phyloP scores from a whole-genome alignment of 2,329 filamentous ascomycete species.

The Lecanicillium sp. region DNA sequence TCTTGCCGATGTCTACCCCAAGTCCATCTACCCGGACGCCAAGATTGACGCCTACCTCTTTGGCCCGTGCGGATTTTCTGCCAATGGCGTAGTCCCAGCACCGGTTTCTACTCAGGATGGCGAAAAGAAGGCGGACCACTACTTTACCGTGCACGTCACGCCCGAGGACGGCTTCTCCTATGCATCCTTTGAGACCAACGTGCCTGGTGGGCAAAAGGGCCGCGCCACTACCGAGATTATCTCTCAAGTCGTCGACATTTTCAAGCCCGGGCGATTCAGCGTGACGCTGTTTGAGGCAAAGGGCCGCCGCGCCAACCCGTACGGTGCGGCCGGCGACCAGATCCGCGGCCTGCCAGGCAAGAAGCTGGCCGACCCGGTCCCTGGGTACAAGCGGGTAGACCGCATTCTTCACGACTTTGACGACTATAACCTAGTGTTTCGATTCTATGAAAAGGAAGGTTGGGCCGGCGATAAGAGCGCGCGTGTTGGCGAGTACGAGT shows the following conservation, averaged over 20 bases:
- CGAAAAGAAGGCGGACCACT: constrained; percentile 56
- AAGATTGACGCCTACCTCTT: constrained; percentile 95
- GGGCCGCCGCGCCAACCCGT: constrained; percentile 35
- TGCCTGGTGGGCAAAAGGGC: constrained; percentile 79
- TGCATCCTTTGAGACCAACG: constrained; percentile 97
- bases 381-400: constrained; percentile 82
- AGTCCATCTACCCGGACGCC: constrained; percentile 79
- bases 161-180: constrained; percentile 96
- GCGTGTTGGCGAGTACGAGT: constrained; percentile 45
- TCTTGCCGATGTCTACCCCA: constrained; percentile 80
- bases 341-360: constrained; percentile 29
- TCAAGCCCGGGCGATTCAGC: constrained; percentile 95
- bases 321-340: constrained; percentile 32
- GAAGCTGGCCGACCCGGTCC: constrained; percentile 64
- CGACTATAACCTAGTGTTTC: constrained; percentile 92
- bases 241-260: constrained; percentile 89
- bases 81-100: constrained; percentile 88
- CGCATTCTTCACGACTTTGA: constrained; percentile 96
- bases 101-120: constrained; percentile 44
- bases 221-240: constrained; percentile 86
- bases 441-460: constrained; percentile 88
- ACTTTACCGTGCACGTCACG: constrained; percentile 97
- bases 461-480: constrained; percentile 50
- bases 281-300: constrained; percentile 96
- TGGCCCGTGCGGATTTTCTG: constrained; percentile 92